A percentile compares a stretch with the other conserved stretches of the same genome.
phyloP scores from a whole-genome alignment of 768 basidiomycete species.

The Infundibulicybe gibba region DNA sequence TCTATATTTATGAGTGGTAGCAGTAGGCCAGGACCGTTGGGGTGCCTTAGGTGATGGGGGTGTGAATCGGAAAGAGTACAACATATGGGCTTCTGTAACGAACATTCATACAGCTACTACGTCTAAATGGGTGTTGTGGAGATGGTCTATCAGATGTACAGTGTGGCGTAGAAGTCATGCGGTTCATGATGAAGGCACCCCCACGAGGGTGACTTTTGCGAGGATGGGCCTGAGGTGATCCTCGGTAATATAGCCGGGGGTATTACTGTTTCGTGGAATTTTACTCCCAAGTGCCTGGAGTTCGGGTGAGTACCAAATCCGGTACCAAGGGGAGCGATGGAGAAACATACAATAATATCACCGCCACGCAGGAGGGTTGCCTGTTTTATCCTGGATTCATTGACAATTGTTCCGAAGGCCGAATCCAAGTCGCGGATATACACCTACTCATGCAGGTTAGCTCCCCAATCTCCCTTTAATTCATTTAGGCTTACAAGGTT shows the following conservation, averaged over 20 bases:
- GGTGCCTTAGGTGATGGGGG: neutral
- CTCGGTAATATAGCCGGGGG: constrained; percentile 34
- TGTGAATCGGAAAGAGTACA: neutral
- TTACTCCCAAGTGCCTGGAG: constrained; percentile 36
- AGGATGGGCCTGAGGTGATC: constrained; percentile 43
- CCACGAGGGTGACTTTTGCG: constrained; percentile 32
- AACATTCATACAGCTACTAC: neutral
- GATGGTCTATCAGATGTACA: neutral
- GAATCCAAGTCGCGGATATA: constrained; percentile 44
- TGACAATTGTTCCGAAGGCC: constrained; percentile 45
- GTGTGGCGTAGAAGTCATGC: neutral
- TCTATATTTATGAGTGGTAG: neutral
- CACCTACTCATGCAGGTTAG: constrained; percentile 24
- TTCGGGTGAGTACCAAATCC: constrained; percentile 5
- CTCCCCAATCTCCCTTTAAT: neutral
- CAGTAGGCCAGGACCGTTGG: too few relatives aligned
- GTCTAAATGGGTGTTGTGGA: neutral
- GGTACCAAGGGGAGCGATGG: neutral
- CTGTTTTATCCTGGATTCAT: constrained; percentile 34
- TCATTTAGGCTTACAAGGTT: constrained; percentile 28
- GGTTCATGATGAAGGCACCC: constrained; percentile 15
- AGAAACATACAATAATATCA: constrained; percentile 38
- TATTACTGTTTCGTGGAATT: constrained; percentile 32
- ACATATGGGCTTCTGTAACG: neutral
- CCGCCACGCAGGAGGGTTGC: constrained; percentile 33